Base-by-base conservation (phyloP, 2,329 filamentous ascomycete species). In the Colletotrichum incanum region DNA sequence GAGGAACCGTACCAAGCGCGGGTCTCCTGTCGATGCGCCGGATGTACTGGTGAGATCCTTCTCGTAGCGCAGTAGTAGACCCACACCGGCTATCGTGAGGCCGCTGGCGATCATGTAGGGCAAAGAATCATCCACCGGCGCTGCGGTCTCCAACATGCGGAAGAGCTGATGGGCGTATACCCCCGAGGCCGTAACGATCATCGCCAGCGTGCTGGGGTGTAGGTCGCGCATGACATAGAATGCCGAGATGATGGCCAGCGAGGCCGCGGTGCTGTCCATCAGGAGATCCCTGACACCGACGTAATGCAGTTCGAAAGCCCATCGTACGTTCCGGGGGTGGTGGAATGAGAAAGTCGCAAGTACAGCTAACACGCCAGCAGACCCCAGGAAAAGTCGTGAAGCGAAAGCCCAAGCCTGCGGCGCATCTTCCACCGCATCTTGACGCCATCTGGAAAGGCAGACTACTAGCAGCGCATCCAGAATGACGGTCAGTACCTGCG, bases 401-500 rank as follows among this genome's bases (percentile, higher is more conserved):
- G 75, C 73, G 31, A 68, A 75, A 20, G 54, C 72, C 76, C 75
- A 82, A 23, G 66, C 66, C 34, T 69, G 71, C 34, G 54, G 59
- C 67, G 65, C 74, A n/a, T 78, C 76, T 20, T 78, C 75, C n/a
- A 64, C 73, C 23, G 65, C 41, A 18, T 76, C 65, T 45, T 79
- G 78, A 3, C 78, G 76, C 11, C 81, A 65, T 55, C 72, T 76
- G 18, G 76, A 76, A 7, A 79, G 65, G 18, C 75, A 74, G 3
- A 71, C 75, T 23, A 83, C 67, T n/a, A 82, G 70, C 11, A 76
- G 55, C 20, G 80, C 78, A 58, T 84, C 81, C 20, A 82, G 70
- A 20, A 71, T 71, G n/a, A 80, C 67, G 61, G 73, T 71, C 23
- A 76, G 56, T 34, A 78, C 41, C 61, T 82, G 80, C 3, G 76